phyloP scores from a whole-genome alignment of 345 rosid genomes.

The Salix dunnii region DNA sequence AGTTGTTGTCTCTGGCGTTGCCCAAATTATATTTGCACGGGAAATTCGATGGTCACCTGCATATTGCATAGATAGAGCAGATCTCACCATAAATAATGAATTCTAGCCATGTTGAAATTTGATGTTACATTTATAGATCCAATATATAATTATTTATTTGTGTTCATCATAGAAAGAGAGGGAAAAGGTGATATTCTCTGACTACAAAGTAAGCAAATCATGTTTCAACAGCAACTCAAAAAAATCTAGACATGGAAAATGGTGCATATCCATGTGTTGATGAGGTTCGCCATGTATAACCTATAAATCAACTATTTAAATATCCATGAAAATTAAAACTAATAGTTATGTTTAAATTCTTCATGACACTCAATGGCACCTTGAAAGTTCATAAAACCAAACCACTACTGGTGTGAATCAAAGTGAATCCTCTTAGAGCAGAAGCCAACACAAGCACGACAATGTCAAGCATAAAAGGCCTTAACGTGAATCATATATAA shows the following conservation, averaged over 20 bases:
- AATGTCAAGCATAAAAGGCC: too few species aligned
- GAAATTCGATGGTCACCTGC: slow-evolving; percentile 80
- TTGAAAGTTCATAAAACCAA: not conserved
- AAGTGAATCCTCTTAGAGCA: not conserved
- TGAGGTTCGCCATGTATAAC: not conserved
- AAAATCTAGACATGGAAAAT: not conserved
- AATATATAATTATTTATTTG: too few species aligned
- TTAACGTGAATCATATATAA: too few species aligned
- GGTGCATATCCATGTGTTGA: not conserved
- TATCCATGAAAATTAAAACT: not conserved
- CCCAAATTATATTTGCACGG: slow-evolving; percentile 74
- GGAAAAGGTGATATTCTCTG: too few species aligned
- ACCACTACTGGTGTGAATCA: not conserved
- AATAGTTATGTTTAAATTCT: not conserved
- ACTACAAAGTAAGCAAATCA: not conserved
- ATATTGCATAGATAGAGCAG: slow-evolving; percentile 5
- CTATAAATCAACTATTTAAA: too few species aligned
- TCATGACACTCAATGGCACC: not conserved
- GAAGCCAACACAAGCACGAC: too few species aligned
- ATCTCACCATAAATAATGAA: slow-evolving; percentile 14
- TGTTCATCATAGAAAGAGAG: not conserved
- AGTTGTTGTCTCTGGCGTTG: slow-evolving; percentile 58
- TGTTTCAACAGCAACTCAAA: not conserved
- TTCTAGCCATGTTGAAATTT: not conserved
- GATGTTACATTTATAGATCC: not conserved